These are phyloP conservation scores for Aspergillus ruber DNA, from an alignment of 2,329 filamentous ascomycete genomes.

Conservation along the genomic window DNA sequence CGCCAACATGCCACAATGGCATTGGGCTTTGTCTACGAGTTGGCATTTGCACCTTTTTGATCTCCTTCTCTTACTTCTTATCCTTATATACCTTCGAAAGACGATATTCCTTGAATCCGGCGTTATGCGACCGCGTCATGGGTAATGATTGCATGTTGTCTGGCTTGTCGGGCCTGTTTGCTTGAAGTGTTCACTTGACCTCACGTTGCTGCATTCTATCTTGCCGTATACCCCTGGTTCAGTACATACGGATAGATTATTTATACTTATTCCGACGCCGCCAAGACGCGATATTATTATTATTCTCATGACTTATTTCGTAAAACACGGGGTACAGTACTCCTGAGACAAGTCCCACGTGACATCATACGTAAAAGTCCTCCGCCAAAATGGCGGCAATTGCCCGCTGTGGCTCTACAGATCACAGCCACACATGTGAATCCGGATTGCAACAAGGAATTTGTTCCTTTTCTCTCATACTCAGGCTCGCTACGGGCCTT, in stretches of 20 bases:
- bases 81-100: background rate
- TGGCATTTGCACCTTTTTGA: conserved; percentile 67
- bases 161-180: too few species aligned
- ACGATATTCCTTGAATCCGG: background rate
- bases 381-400: too few species aligned
- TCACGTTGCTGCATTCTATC: background rate
- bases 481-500: too few species aligned
- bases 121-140: background rate
- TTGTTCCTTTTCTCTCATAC: too few species aligned
- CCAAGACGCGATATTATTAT: background rate
- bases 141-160: background rate
- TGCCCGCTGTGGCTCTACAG: too few species aligned
- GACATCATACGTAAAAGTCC: too few species aligned
- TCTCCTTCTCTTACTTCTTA: background rate
- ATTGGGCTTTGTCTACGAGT: conserved; percentile 74
- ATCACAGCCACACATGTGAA: too few species aligned
- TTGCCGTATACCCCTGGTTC: background rate
- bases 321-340: too few species aligned
- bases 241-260: background rate
- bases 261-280: background rate
- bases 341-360: too few species aligned
- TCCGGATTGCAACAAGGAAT: too few species aligned
- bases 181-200: background rate
- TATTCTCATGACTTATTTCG: background rate
- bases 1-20: conserved; percentile 82